Evolutionary conservation across 163 green algal species (phyloP), one percentile per base, ranked within the genome.

Genomic region (Chlamydomonas reinhardtii): DNA sequence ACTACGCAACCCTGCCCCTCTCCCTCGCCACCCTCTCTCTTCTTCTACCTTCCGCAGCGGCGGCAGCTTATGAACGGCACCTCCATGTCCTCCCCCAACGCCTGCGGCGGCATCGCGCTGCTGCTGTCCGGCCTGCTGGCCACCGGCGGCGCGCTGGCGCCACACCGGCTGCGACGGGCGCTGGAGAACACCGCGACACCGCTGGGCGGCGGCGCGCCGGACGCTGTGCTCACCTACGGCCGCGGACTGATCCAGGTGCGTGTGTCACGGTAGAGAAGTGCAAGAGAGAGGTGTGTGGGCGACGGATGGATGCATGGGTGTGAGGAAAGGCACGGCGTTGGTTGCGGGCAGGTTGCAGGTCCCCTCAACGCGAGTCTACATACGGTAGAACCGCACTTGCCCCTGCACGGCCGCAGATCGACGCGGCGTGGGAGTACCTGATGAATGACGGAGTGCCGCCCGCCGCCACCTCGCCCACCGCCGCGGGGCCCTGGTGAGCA

Each of bases 41-140:
- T 31, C 66, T 20, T 76, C 77, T 16, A 9, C 15, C 65, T 25
- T 27, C 86, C 90, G 81, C 90, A 96, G 91, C 85, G 85, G 39
- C 87, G 95, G 9, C 94, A 98, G 93, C 92, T 99, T 12, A 98
- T 98, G 95, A 99, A 99, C 84, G 97, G 97, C 83, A 99, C 96
- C 31, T 94, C 83, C 82, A 99, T 99, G 96, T 82, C 94, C 17
- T 95, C 91, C 0, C 96, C 97, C 54, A 95, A 93, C 88, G 96
- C 95, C 2, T 94, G 84, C 69, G 97, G 97, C 24, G 96, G 93
- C 68, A 86, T 98, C 20, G 96, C 97, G 14, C 94, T 99, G 68
- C 48, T 99, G 17, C 78, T 98, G 34, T 95, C 89, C 2, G 97
- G 90, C 11, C 86, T 97, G 52, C 79, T 79, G 25, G 69, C 79